Evolutionary conservation across 768 basidiomycete species (phyloP).

Genomic region (Leccinum disarticulatum): DNA sequence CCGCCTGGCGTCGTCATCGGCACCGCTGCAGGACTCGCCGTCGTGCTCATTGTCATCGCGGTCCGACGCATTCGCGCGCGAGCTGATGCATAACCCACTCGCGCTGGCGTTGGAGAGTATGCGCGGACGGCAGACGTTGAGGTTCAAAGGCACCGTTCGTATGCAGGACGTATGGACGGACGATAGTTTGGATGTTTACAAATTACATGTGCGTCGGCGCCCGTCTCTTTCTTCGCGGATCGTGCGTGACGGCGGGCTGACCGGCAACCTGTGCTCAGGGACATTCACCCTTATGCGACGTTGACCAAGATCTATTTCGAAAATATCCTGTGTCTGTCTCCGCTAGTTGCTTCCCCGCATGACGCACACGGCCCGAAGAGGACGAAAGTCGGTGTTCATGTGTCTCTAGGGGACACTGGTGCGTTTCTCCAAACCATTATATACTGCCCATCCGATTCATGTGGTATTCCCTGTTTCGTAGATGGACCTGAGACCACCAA

Average conservation of each 20-base stretch:
- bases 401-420: slow-evolving; percentile 73
- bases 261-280: slow-evolving; percentile 38
- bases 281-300: slow-evolving; percentile 65
- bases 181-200: slow-evolving; percentile 48
- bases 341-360: slow-evolving; percentile 30
- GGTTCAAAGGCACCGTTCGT: slow-evolving; percentile 53
- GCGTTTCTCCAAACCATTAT: not conserved
- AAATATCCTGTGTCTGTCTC: slow-evolving; percentile 58
- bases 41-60: slow-evolving; percentile 12
- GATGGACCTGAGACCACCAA: slow-evolving; percentile 72
- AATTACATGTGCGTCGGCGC: slow-evolving; percentile 42
- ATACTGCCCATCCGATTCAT: not conserved
- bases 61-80: slow-evolving; percentile 28
- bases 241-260: not conserved
- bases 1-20: slow-evolving; percentile 35
- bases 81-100: slow-evolving; percentile 64
- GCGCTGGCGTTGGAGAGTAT: slow-evolving; percentile 77
- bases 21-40: slow-evolving; percentile 30
- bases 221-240: not conserved
- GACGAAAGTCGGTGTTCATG: slow-evolving; percentile 60
- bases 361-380: slow-evolving; percentile 23
- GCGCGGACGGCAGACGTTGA: slow-evolving; percentile 67
- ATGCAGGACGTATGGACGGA: slow-evolving; percentile 62
- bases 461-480: slow-evolving; percentile 21
- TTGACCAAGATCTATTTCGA: slow-evolving; percentile 69